Conservation (phyloP, 225 moss, liverwort and hornwort species). For the Lunularia cruciata region DNA sequence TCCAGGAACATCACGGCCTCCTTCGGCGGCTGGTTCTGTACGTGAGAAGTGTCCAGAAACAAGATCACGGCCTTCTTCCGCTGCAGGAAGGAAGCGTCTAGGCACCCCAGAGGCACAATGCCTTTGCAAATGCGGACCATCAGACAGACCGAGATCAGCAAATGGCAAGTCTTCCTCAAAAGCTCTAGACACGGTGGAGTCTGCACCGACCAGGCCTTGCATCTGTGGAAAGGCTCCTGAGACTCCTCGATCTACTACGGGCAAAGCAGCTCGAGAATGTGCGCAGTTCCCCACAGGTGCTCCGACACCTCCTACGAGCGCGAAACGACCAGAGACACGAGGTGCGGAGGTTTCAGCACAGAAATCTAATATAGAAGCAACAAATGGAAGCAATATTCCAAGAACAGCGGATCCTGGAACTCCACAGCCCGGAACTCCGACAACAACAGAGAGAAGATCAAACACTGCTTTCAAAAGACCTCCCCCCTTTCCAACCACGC, state of each 20-base stretch:
- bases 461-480: constrained; percentile 3
- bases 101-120: background rate
- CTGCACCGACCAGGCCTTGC: background rate
- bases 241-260: background rate
- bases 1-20: background rate
- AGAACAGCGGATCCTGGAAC: background rate
- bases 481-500: constrained; percentile 25
- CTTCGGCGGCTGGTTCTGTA: background rate
- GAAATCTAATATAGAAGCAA: no score
- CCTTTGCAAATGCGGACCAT: background rate
- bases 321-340: background rate
- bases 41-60: background rate
- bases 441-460: background rate
- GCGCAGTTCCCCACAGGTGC: background rate
- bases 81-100: background rate
- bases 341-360: background rate
- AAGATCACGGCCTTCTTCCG: background rate
- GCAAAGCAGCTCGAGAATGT: no score
- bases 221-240: constrained; percentile 1
- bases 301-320: background rate
- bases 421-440: background rate
- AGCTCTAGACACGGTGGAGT: background rate
- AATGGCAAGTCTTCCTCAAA: background rate
- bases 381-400: background rate
- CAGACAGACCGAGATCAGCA: background rate